A percentile compares a stretch with the other conserved stretches of the same genome.
Conservation (phyloP, 2,329 filamentous ascomycete genomes). For the Aspergillus tanneri region DNA sequence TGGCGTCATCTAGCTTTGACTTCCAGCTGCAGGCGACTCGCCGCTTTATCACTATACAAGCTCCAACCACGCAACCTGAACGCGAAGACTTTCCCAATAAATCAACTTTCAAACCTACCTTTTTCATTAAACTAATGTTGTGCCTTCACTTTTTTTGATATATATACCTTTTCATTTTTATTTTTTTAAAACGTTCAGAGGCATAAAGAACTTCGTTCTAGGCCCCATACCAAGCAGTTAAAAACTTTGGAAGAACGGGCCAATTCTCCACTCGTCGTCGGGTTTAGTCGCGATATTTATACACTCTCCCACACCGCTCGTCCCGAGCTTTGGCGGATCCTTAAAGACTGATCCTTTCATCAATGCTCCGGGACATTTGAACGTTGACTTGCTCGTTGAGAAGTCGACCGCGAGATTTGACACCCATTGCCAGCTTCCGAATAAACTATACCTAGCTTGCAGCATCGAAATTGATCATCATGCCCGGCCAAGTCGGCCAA, state of each 20-base stretch:
- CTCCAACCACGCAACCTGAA: constrained; percentile 12
- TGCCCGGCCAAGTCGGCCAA: constrained; percentile 54
- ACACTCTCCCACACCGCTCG: constrained; percentile 25
- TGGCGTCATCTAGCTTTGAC: not conserved
- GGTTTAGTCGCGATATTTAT: constrained; percentile 19
- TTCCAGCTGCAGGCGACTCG: not conserved
- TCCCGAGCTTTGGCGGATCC: constrained; percentile 16
- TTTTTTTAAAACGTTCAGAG: too few relatives aligned
- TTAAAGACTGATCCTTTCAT: constrained; percentile 7
- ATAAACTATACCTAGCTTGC: not conserved
- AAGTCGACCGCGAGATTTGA: constrained; percentile 2
- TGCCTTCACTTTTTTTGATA: too few relatives aligned
- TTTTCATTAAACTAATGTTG: too few relatives aligned
- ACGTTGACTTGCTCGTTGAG: constrained; percentile 3
- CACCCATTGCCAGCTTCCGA: not conserved
- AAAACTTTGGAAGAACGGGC: constrained; percentile 14
- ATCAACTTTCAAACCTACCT: too few relatives aligned
- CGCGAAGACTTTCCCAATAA: constrained; percentile 12
- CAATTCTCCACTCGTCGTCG: constrained; percentile 20
- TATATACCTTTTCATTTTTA: not conserved
- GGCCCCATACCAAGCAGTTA: constrained; percentile 9
- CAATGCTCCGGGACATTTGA: constrained; percentile 15
- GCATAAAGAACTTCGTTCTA: not conserved
- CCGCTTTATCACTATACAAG: constrained; percentile 5
- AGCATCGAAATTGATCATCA: constrained; percentile 12